Conservation (phyloP, 2,329 filamentous ascomycete species). For the Amylocarpus encephaloides region DNA sequence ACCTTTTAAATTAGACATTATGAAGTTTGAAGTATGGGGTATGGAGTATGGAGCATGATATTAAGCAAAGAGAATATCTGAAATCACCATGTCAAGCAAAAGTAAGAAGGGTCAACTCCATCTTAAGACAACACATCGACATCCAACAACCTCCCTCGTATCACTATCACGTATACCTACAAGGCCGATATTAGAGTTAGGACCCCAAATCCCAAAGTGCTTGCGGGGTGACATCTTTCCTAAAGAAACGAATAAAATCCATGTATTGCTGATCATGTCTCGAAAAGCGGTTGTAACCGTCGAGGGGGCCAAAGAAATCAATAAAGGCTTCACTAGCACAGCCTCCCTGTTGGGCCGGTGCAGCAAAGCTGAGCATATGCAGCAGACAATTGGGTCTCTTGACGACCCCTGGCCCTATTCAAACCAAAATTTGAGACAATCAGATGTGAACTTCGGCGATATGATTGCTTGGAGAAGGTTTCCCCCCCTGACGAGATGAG, state of each 20-base stretch:
- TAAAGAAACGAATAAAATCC: neutral
- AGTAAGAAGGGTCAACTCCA: neutral
- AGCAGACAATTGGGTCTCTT: neutral
- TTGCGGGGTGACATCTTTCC: neutral
- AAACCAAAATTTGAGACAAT: neutral
- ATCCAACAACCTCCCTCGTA: neutral
- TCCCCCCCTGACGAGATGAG: neutral
- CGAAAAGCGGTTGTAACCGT: neutral
- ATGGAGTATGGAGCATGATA: neutral
- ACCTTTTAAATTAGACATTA: constrained; percentile 11
- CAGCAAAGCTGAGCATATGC: neutral
- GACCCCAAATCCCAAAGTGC: neutral
- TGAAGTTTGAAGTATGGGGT: neutral
- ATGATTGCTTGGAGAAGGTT: neutral
- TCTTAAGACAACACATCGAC: neutral
- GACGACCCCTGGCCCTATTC: neutral
- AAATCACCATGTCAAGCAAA: neutral
- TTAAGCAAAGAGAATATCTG: neutral
- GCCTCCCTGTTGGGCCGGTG: neutral
- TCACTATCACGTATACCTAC: neutral
- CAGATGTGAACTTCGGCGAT: neutral
- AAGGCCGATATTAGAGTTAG: neutral
- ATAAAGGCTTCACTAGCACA: neutral
- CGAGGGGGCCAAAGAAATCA: constrained; percentile 2
- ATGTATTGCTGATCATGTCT: neutral